phyloP scores from a whole-genome alignment of 2,329 filamentous ascomycete genomes.

The Sordariomycetes sp. region DNA sequence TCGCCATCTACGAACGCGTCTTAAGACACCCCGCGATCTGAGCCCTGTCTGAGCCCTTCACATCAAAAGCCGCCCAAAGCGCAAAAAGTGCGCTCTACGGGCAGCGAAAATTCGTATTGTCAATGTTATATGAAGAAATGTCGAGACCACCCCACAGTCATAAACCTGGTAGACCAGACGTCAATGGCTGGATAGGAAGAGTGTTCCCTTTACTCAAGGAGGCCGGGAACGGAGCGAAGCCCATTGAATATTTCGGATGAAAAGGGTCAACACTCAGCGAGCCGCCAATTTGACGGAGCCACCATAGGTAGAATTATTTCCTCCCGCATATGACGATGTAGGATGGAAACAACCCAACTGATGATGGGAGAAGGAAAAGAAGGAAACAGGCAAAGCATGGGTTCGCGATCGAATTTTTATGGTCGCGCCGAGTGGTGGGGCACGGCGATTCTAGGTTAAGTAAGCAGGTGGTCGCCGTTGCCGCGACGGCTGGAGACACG shows the following conservation, averaged over 20 bases:
- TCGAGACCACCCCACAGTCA: slow-evolving; percentile 39
- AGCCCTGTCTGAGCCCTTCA: too few relatives aligned
- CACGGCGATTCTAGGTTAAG: not conserved
- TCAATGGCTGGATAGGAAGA: slow-evolving; percentile 32
- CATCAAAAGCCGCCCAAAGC: not conserved
- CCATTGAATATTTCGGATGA: slow-evolving; percentile 20
- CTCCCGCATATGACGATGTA: slow-evolving; percentile 36
- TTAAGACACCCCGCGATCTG: too few relatives aligned
- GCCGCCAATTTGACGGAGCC: slow-evolving; percentile 36
- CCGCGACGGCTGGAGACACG: not conserved
- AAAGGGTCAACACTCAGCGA: slow-evolving; percentile 36
- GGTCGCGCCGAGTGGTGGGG: slow-evolving; percentile 2
- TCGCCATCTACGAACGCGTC: too few relatives aligned
- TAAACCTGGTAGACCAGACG: slow-evolving; percentile 24
- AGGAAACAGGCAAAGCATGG: slow-evolving; percentile 7
- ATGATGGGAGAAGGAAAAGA: slow-evolving; percentile 27
- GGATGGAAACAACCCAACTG: slow-evolving; percentile 22
- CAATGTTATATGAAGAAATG: slow-evolving; percentile 14
- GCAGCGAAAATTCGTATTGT: not conserved
- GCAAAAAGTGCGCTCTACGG: not conserved
- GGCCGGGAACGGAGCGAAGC: slow-evolving; percentile 44
- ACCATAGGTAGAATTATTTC: slow-evolving; percentile 24
- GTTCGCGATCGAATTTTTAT: slow-evolving; percentile 7
- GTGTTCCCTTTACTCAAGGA: slow-evolving; percentile 30
- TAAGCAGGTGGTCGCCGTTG: not conserved